Base-by-base conservation (phyloP, 805 yeast species). In the Vanderwaltozyma polyspora region DNA sequence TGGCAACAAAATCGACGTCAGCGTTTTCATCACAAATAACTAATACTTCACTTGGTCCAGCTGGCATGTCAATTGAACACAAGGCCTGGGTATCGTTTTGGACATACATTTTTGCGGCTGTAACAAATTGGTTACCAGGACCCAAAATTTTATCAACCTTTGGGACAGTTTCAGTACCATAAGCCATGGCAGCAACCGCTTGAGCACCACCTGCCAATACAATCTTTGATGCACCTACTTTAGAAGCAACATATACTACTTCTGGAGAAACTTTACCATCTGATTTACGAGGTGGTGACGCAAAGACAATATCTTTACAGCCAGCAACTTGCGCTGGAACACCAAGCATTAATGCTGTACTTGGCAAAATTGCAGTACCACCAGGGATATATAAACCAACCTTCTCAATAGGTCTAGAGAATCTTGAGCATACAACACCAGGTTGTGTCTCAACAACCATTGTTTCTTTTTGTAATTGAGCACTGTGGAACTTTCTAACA, bases 181-280 rank as follows among this genome's bases (percentile, higher is more conserved):
- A 91, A 2, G 98, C 98, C 94, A 91, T 75, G 5, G 99, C 94
- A 31, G 96, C 94, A 34, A 91, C 84, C 5, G 98, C 99, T 67
- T 91, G 99, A 3, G 98, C 98, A 52, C 99, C 99, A 50, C 99
- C 99, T 1, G 98, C 98, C 48, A 91, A 67, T 8, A 91, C 85
- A 51, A 91, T 86, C 48, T 79, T 72, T 39, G 75, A 69, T 28
- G 96, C 97, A 38, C 96, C 96, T 44, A 91, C 78, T 60, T 86
- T 86, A 61, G 85, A 84, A 15, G 99, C 98, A 36, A 91, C 96
- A 49, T 91, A 91, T 13, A 86, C 95, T 35, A 91, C 95, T 59
- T 91, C 99, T 4, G 98, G 97, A 5, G 95, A 84, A 43, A 91
- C 70, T 36, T 74, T 81, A 29, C 99, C 99, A 43, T 91, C 93